These are phyloP conservation scores for Trichoderma sp. DNA, from an alignment of 2,329 filamentous ascomycete species.

Conservation along the genomic window DNA sequence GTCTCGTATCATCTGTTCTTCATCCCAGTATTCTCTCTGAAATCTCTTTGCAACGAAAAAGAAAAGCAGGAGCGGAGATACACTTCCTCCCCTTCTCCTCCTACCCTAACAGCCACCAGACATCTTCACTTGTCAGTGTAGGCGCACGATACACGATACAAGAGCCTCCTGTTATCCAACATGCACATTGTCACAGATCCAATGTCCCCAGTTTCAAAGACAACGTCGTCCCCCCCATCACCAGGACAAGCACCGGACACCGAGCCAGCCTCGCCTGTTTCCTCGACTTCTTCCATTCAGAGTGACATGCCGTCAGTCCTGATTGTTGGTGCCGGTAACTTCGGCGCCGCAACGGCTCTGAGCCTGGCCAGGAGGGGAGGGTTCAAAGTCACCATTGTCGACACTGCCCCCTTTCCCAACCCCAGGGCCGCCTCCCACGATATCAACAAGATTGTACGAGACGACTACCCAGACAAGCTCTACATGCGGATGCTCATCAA, in stretches of 20 bases:
- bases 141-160: not conserved
- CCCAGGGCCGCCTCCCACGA: conserved; percentile 51
- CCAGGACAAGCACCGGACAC: conserved; percentile 7
- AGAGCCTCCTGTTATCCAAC: not conserved
- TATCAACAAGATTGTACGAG: conserved; percentile 49
- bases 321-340: conserved; percentile 49
- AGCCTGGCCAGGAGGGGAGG: conserved; percentile 38
- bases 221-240: conserved; percentile 20
- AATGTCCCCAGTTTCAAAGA: not conserved
- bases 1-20: not conserved
- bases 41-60: not conserved
- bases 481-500: conserved; percentile 47
- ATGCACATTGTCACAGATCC: conserved; percentile 28
- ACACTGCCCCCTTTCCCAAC: conserved; percentile 43
- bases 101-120: not conserved
- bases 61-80: not conserved
- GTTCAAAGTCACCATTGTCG: conserved; percentile 42
- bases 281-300: conserved; percentile 23
- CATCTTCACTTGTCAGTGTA: not conserved
- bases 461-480: conserved; percentile 46
- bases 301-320: conserved; percentile 35
- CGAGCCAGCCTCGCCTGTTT: conserved; percentile 24
- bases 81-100: not conserved
- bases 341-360: conserved; percentile 49
- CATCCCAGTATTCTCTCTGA: not conserved